phyloP scores from a whole-genome alignment of 495 filamentous ascomycete genomes.

The Penicillium ochrochloron region DNA sequence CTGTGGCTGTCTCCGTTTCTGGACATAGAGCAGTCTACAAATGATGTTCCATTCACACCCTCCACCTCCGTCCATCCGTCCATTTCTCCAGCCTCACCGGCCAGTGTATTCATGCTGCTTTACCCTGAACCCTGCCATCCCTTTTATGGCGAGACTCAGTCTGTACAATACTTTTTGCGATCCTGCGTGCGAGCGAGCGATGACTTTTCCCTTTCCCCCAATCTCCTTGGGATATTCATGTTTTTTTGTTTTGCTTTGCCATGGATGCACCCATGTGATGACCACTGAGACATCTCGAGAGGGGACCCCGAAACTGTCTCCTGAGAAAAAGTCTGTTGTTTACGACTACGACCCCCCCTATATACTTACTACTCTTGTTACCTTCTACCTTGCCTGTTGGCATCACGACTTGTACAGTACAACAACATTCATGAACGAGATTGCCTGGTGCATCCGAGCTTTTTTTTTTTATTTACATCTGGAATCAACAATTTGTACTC shows the following conservation, averaged over 20 bases:
- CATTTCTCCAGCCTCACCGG: conserved; percentile 7
- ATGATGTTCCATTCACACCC: conserved; percentile 27
- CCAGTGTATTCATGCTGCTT: conserved; percentile 11
- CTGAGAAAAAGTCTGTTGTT: conserved; percentile 7
- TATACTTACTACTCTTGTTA: background rate
- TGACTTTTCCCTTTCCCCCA: background rate
- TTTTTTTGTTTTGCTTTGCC: conserved; percentile 14
- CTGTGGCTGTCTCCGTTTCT: conserved; percentile 18
- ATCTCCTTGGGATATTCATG: background rate
- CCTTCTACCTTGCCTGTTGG: conserved; percentile 9
- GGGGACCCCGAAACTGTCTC: conserved; percentile 7
- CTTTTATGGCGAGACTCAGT: conserved; percentile 11
- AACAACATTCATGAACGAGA: conserved; percentile 4
- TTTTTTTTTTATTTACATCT: background rate
- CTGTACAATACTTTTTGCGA: conserved; percentile 17
- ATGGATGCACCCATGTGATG: conserved; percentile 12
- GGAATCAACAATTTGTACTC: background rate
- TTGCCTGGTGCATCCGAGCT: background rate
- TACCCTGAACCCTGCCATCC: conserved; percentile 2
- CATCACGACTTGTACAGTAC: conserved; percentile 17
- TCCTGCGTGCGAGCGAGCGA: conserved; percentile 19
- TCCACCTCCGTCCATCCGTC: background rate
- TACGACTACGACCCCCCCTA: conserved; percentile 7
- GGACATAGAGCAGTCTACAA: conserved; percentile 25
- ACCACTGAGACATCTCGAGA: conserved; percentile 14